Evolutionary conservation across 2,329 filamentous ascomycete species (phyloP), one percentile per base, ranked within the genome.

Genomic region (Ophiostoma sp.): DNA sequence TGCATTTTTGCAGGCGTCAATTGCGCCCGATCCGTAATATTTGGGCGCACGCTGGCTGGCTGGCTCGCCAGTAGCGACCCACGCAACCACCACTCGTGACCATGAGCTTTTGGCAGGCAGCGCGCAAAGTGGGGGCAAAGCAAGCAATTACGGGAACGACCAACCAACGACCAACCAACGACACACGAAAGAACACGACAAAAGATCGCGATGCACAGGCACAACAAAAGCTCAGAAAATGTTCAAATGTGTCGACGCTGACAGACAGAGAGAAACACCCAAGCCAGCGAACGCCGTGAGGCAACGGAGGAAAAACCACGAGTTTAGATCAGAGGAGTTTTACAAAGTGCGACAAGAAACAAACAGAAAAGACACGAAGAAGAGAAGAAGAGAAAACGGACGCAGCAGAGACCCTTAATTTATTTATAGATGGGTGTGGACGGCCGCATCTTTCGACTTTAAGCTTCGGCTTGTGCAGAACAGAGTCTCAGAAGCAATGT

Each of bases 91-190:
- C 50, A 25, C 68, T 31, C 68, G 68, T 70, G 68, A 70, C 68
- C 64, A 45, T 15, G 39, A 50, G 45, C 63, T 64, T 45, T 69
- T 70, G 48, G 48, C 66, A 31, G 39, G 45, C 42, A 36, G 19
- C 45, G 64, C 45, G 68, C 28, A 70, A 69, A 57, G 68, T 70
- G 68, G 68, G 50, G 50, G n/a, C 68, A 6, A 25, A 69, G 9
- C 33, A n/a, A n/a, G 33, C 69, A 31, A 39, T 42, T 25, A 39
- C 31, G 33, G 36, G 25, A 61, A 15, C 22, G 55, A 25, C 42
- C 15, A 31, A 61, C n/a, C 22, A 57, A n/a, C n/a, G n/a, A 36
- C 33, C 33, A 36, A 36, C 33, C 4, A 68, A 68, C 61, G 61
- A 66, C 22, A 17, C 59, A 39, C 33, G n/a, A 42, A 64, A 25